A percentile compares a stretch with the other conserved stretches of the same genome.
These are phyloP conservation scores for Micromonas pusilla DNA, from an alignment of 139 green algal species.

Conservation along the genomic window DNA sequence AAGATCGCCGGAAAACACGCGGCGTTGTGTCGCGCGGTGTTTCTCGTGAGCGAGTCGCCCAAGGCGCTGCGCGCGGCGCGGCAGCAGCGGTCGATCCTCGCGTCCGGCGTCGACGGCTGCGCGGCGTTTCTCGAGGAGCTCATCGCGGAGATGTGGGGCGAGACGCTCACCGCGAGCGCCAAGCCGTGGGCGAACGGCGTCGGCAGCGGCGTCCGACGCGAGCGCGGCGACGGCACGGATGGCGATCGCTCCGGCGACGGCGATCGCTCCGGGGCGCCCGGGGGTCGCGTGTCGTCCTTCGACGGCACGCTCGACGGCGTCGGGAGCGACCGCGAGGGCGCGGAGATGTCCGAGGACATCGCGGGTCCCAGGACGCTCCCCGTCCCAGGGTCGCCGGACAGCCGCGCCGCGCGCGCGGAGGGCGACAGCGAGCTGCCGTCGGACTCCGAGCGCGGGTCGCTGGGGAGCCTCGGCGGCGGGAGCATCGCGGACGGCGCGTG, in stretches of 20 bases:
- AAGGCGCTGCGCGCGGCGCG: conserved; percentile 9
- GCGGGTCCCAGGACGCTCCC: neutral
- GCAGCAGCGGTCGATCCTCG: neutral
- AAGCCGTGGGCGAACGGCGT: neutral
- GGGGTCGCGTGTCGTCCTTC: neutral
- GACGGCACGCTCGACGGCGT: neutral
- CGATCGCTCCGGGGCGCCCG: neutral
- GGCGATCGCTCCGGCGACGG: neutral
- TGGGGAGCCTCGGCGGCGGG: neutral
- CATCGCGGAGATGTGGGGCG: conserved; percentile 16
- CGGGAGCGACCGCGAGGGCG: neutral
- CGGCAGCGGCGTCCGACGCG: neutral
- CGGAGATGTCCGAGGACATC: neutral
- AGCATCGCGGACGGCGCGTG: neutral
- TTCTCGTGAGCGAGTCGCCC: conserved; percentile 6
- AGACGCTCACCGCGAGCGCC: conserved; percentile 1
- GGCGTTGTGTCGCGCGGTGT: conserved; percentile 12
- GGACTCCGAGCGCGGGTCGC: neutral
- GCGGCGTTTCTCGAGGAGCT: neutral
- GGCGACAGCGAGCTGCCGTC: neutral
- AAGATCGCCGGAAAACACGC: conserved; percentile 21
- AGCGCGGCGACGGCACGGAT: neutral
- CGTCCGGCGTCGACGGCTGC: neutral
- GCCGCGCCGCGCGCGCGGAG: neutral
- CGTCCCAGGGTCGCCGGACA: neutral